These are phyloP conservation scores for Grosmannia huntii DNA, from an alignment of 2,329 filamentous ascomycete genomes.

Conservation along the genomic window DNA sequence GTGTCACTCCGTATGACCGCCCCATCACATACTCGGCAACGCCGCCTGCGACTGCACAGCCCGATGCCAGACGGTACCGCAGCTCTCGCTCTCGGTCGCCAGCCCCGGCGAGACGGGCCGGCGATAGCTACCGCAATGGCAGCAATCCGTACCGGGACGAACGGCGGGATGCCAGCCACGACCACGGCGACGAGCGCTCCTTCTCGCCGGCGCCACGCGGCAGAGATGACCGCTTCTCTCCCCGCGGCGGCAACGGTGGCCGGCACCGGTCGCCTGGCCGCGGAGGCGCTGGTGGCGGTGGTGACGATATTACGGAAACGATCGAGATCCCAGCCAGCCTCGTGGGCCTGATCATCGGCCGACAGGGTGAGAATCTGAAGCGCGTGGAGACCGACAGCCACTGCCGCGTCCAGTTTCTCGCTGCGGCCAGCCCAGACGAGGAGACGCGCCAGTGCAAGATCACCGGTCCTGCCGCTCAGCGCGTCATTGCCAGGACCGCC, in stretches of 20 bases:
- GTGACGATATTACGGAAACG: slow-evolving; percentile 61
- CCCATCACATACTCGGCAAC: slow-evolving; percentile 31
- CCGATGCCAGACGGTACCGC: slow-evolving; percentile 40
- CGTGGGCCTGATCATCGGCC: slow-evolving; percentile 81
- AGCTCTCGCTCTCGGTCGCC: slow-evolving; percentile 64
- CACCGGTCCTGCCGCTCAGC: slow-evolving; percentile 56
- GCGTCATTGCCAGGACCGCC: slow-evolving; percentile 66
- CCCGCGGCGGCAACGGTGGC: slow-evolving; percentile 35
- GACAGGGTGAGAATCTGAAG: slow-evolving; percentile 77
- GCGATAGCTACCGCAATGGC: slow-evolving; percentile 35
- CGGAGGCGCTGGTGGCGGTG: slow-evolving; percentile 11
- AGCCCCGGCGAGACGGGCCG: slow-evolving; percentile 45
- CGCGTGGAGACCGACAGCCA: slow-evolving; percentile 73
- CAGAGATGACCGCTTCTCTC: slow-evolving; percentile 41
- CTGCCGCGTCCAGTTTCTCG: slow-evolving; percentile 79
- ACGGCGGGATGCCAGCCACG: slow-evolving; percentile 29
- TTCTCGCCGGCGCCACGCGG: slow-evolving; percentile 17
- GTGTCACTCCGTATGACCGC: slow-evolving; percentile 51
- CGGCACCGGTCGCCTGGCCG: slow-evolving; percentile 5
- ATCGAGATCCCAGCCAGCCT: slow-evolving; percentile 79
- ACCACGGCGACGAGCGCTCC: slow-evolving; percentile 26
- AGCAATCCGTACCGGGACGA: slow-evolving; percentile 46
- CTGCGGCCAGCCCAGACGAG: slow-evolving; percentile 57
- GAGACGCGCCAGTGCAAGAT: slow-evolving; percentile 77
- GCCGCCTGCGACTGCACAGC: slow-evolving; percentile 14